Base-by-base conservation (phyloP, 2,329 filamentous ascomycete species). In the Metarhizium album region DNA sequence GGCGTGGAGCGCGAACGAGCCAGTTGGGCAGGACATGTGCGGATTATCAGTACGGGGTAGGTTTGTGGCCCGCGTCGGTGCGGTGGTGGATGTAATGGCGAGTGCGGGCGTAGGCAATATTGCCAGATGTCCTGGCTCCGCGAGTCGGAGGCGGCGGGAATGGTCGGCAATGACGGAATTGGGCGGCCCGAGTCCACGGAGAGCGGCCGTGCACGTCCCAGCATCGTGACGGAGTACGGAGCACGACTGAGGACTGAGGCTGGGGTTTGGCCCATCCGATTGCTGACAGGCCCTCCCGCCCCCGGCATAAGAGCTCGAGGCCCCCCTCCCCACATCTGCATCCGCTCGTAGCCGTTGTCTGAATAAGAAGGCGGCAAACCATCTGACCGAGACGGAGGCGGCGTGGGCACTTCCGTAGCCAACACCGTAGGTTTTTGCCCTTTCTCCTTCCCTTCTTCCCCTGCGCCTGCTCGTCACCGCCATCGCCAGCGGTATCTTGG, bases 111-210 rank as follows among this genome's bases (percentile, higher is more conserved):
- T n/a, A n/a, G n/a, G n/a, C n/a, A n/a, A n/a, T n/a, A n/a, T 35
- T 35, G 33, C 13, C 3, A 31, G 14, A 35, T 14, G 33, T 13
- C 11, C 33, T 35, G 33, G 46, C 46, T 18, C 20, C 46, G 40
- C 14, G 20, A 22, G 38, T 45, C 27, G 47, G 29, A 18, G 13
- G 47, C 27, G 2, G 40, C 14, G 47, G 40, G 31, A 47, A 48
- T 8, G 23, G 35, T 48, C 53, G 51, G 51, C 45, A 50, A 46
- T 33, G 31, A 42, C 55, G 54, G 54, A 50, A 55, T 55, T 48
- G 24, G 42, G 49, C 52, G 53, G 54, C 55, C 56, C 55, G 55
- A 54, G 51, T 53, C 48, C 53, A 53, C 43, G 45, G 50, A 22
- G 11, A 22, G 11, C 38, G 37, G 37, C n/a, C 37, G 37, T 7